A percentile compares a stretch with the other conserved stretches of the same genome.
Evolutionary conservation across 306 rosid species (phyloP).

Genomic region (Dryas drummondii): DNA sequence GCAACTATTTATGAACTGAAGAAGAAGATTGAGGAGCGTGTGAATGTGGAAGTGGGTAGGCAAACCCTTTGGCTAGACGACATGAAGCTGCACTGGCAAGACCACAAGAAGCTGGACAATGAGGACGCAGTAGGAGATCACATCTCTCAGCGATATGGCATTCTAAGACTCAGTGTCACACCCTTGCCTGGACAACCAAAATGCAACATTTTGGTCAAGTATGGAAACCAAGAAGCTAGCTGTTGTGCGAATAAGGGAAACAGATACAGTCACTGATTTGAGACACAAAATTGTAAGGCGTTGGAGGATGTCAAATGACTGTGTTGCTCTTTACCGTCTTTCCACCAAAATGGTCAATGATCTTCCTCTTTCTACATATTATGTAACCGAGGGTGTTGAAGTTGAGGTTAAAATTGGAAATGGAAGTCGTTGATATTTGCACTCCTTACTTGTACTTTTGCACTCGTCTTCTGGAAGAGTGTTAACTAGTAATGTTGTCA

Average conservation of each 20-base stretch:
- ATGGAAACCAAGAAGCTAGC: background rate
- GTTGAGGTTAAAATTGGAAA: slow-evolving; percentile 14
- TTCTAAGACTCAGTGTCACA: slow-evolving; percentile 22
- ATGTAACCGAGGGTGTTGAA: slow-evolving; percentile 27
- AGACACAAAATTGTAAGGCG: slow-evolving; percentile 20
- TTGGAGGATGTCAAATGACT: slow-evolving; percentile 26
- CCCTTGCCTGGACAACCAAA: slow-evolving; percentile 13
- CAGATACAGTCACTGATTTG: slow-evolving; percentile 26
- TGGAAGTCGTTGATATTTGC: slow-evolving; percentile 19
- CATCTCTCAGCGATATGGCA: background rate
- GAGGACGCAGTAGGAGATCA: background rate
- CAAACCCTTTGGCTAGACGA: slow-evolving; percentile 31
- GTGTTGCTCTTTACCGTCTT: slow-evolving; percentile 13
- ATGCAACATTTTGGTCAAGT: slow-evolving; percentile 24
- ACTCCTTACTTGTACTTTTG: too few relatives aligned
- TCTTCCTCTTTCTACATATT: slow-evolving; percentile 31
- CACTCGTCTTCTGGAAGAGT: too few relatives aligned
- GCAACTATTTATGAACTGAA: slow-evolving; percentile 30
- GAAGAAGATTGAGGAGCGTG: slow-evolving; percentile 15
- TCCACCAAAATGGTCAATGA: slow-evolving; percentile 11
- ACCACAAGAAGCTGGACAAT: slow-evolving; percentile 10
- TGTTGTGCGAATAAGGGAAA: slow-evolving; percentile 34
- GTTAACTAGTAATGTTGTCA: too few relatives aligned
- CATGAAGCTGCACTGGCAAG: slow-evolving; percentile 14
- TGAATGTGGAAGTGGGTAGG: slow-evolving; percentile 22